phyloP scores from a whole-genome alignment of 202 grass and related monocot species.

The Thinopyrum obtusiflorum region DNA sequence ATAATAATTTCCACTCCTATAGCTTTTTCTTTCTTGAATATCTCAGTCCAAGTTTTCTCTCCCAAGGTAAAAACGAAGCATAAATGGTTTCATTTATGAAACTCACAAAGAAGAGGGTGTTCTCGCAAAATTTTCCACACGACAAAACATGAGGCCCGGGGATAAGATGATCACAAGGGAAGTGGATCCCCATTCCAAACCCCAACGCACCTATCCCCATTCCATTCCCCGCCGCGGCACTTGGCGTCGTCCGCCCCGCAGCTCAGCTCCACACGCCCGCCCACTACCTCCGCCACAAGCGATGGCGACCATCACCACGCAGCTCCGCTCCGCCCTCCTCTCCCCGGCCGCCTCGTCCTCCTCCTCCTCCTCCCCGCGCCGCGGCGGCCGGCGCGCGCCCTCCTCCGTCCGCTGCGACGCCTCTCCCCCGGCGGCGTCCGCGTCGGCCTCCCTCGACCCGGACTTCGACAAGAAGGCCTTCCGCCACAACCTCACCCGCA shows the following conservation, averaged over 20 bases:
- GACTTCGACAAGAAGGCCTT: constrained; percentile 99
- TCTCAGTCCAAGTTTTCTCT: no score
- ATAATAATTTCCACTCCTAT: no score
- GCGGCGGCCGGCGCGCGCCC: constrained; percentile 8
- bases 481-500: constrained; percentile 91
- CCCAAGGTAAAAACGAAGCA: no score
- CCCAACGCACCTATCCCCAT: neutral
- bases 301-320: constrained; percentile 53
- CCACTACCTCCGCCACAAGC: neutral
- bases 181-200: neutral
- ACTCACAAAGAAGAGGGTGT: neutral
- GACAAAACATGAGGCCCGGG: neutral
- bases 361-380: neutral
- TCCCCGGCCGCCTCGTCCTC: constrained; percentile 25
- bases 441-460: constrained; percentile 45
- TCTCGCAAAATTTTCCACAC: neutral
- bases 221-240: neutral
- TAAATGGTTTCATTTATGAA: no score
- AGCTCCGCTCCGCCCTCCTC: constrained; percentile 45
- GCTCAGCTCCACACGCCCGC: neutral
- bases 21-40: no score
- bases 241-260: constrained; percentile 7
- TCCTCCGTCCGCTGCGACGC: constrained; percentile 57
- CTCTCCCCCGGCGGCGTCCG: constrained; percentile 1
- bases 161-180: constrained; percentile 16